Evolutionary conservation across 768 basidiomycete genomes (phyloP), one percentile per base, ranked within the genome.

Genomic region (Termitomyces sp.): DNA sequence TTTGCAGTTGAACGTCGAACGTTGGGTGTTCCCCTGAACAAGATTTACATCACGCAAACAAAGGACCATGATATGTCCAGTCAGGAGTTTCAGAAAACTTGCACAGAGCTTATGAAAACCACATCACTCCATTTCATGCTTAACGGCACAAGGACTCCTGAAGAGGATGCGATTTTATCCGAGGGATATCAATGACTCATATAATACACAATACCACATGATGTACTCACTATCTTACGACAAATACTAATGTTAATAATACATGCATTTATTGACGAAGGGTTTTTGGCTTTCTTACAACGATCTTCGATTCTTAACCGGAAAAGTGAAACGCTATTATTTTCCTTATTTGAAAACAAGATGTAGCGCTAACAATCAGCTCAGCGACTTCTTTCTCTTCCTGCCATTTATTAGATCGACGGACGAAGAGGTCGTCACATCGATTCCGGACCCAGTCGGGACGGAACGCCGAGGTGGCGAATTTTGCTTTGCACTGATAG

Each of bases 321-420:
- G 12, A 19, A 7, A 26, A 21, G n/a, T 12, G 45, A 37, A 50
- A 32, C 9, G 12, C 21, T 42, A 50, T 51, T n/a, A 38, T 42
- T 46, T n/a, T 46, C 37, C 19, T 17, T 44, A 50, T 28, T n/a
- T 49, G 6, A 8, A 38, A 12, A 26, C 15, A 26, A n/a, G 22
- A 35, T 37, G 22, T 38, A 15, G 40, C 26, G 30, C 37, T 34
- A 51, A 42, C 43, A 56, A 48, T 68, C 64, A 74, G 50, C 65
- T 68, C 17, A 73, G 56, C 8, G 72, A 71, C 62, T 80, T 82
- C 71, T 82, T 84, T 57, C 83, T 74, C 65, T 84, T 84, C 67
- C 75, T 80, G 26, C 80, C 77, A 53, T 74, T 75, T 35, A 67
- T 63, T 19, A 68, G 42, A 21, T 66, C 53, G 11, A 58, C 58